A percentile compares a stretch with the other conserved stretches of the same genome.
Evolutionary conservation across 768 basidiomycete species (phyloP).

Genomic region (Panaeolus cyanescens): DNA sequence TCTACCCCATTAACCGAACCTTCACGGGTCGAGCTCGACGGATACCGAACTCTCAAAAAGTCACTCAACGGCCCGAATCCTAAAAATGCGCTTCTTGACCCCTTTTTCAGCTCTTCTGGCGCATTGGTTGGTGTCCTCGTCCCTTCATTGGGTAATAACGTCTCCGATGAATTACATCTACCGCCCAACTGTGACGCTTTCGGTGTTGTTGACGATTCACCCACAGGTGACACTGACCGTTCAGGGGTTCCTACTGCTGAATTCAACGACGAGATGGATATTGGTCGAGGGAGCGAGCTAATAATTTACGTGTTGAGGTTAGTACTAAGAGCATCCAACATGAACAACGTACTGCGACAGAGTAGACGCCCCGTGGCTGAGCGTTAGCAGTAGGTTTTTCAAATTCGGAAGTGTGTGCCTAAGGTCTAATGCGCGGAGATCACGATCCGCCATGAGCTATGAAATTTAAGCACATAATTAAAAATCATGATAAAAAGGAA

Average conservation of each 20-base stretch:
- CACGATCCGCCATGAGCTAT: constrained; percentile 90
- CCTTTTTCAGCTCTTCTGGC: constrained; percentile 38
- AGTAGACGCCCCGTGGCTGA: constrained; percentile 69
- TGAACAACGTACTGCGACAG: constrained; percentile 42
- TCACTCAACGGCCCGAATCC: constrained; percentile 65
- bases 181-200: constrained; percentile 29
- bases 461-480: constrained; percentile 10
- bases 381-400: constrained; percentile 87
- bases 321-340: constrained; percentile 15
- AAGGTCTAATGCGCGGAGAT: constrained; percentile 87
- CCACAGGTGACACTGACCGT: constrained; percentile 17
- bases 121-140: constrained; percentile 56
- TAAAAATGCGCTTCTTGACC: constrained; percentile 46
- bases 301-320: constrained; percentile 18
- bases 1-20: constrained; percentile 7
- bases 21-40: constrained; percentile 37
- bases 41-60: constrained; percentile 63
- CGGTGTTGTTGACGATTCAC: constrained; percentile 32
- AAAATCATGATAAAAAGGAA: background rate
- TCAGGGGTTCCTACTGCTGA: constrained; percentile 25
- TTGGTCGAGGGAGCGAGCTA: constrained; percentile 14
- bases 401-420: constrained; percentile 96
- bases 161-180: constrained; percentile 33
- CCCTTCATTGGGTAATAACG: constrained; percentile 49
- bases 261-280: constrained; percentile 26